Base-by-base conservation (phyloP, 768 basidiomycete genomes). In the Rhodocollybia butyracea region DNA sequence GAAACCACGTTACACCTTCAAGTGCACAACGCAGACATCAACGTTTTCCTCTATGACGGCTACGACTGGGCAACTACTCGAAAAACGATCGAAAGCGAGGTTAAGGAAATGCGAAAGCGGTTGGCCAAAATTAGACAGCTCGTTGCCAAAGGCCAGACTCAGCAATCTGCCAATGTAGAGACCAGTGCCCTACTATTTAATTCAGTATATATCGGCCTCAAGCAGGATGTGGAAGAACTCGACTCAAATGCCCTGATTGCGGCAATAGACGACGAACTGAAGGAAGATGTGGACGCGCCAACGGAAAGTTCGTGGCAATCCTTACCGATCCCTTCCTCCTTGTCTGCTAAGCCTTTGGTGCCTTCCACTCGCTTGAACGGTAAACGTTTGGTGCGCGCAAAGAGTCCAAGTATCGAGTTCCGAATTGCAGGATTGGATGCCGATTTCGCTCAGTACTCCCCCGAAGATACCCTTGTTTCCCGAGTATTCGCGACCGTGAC, bases 11-110 rank as follows among this genome's bases (percentile, higher is more conserved):
- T 85, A n/a, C 78, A 72, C 27, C 63, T 89, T 55, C 77, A 83
- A 24, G 62, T 91, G 4, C 75, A 79, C 40, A 71, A 88, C 40
- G 84, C 82, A 52, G 79, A 89, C 60, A 68, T 89, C 46, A 79
- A 79, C 1, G 63, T 98, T 22, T 79, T 86, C 50, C 77, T 99
- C 3, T 91, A 97, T 64, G 92, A 94, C 55, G 97, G 97, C 2
- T 99, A 94, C 63, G 97, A 99, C 66, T 99, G 97, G 95, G 70
- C 66, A 1, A 78, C 78, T 46, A 99, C 97, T 3, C 85, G 96
- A 30, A 86, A 80, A 70, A 82, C 82, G 2, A 94, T 99, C 53
- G 91, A 95, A 65, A 85, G 90, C 34, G 88, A 94, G 67, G 82
- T 93, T 43, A 91, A 88, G 64, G 87, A 89, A 40, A 92, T 98